These are phyloP conservation scores for Raddia guianensis DNA, from an alignment of 176 grass and related monocot genomes.

Conservation along the genomic window DNA sequence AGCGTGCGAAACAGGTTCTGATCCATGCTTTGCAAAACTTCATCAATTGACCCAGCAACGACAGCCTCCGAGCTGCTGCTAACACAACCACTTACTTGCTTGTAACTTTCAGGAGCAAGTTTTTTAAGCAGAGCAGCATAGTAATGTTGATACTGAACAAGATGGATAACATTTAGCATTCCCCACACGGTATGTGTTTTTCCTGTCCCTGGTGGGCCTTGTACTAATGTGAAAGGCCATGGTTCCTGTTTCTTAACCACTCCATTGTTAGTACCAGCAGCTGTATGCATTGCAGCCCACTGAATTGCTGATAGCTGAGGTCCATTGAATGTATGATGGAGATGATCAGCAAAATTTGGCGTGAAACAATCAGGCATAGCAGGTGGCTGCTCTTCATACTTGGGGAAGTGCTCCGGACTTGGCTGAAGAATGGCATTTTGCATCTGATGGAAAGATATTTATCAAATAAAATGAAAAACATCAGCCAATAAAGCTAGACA, in stretches of 20 bases:
- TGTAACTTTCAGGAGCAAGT: constrained; percentile 99
- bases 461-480: constrained; percentile 20
- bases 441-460: constrained; percentile 64
- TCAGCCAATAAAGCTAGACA: constrained; percentile 30
- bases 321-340: constrained; percentile 82
- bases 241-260: constrained; percentile 86
- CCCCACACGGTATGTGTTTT: constrained; percentile 99
- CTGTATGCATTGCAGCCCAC: constrained; percentile 99
- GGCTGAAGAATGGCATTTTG: constrained; percentile 98
- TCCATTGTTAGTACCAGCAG: constrained; percentile 87
- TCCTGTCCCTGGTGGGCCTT: constrained; percentile 95
- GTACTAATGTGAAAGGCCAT: constrained; percentile 98
- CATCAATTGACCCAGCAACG: constrained; percentile 88
- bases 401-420: constrained; percentile 95
- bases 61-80: constrained; percentile 55
- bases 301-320: constrained; percentile 97
- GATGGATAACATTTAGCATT: constrained; percentile 99
- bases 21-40: constrained; percentile 98
- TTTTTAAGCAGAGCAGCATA: constrained; percentile 95
- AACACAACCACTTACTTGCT: constrained; percentile 64
- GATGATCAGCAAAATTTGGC: constrained; percentile 81
- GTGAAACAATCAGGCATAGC: constrained; percentile 97
- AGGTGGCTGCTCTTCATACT: constrained; percentile 90
- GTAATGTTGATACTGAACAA: constrained; percentile 99
- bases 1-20: constrained; percentile 90